Percentiles rank a stretch among this genome's conserved stretches.
These are phyloP conservation scores for Kwoniella europaea DNA, from an alignment of 768 basidiomycete genomes.

Conservation along the genomic window DNA sequence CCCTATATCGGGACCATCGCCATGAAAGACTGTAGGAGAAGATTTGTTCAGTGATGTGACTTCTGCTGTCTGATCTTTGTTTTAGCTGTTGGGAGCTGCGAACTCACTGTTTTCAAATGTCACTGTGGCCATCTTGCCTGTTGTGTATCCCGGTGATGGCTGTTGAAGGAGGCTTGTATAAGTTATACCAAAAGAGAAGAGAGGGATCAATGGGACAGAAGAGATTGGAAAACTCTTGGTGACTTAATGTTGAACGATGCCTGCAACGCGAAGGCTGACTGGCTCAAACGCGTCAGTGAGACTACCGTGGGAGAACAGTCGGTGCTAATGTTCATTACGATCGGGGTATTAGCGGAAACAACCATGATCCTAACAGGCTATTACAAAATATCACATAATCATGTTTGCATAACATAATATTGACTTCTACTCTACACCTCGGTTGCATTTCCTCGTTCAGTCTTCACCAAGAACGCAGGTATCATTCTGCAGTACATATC, in stretches of 20 bases:
- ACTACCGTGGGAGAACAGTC: slow-evolving; percentile 11
- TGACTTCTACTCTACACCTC: not conserved
- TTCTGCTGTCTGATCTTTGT: no score
- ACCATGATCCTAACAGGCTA: no score
- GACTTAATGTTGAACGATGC: not conserved
- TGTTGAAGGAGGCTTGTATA: not conserved
- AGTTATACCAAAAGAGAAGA: not conserved
- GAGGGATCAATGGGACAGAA: not conserved
- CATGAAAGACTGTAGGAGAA: slow-evolving; percentile 77
- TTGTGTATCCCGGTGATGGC: not conserved
- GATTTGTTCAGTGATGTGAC: no score
- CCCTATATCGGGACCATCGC: slow-evolving; percentile 71
- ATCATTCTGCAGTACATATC: not conserved
- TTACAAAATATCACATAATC: not conserved
- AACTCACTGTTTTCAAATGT: slow-evolving; percentile 32
- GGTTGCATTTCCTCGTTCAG: no score
- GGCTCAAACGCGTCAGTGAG: slow-evolving; percentile 12
- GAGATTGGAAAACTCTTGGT: slow-evolving; percentile 1
- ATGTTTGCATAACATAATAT: not conserved
- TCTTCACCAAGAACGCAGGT: not conserved
- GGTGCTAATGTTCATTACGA: no score
- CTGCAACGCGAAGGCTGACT: not conserved
- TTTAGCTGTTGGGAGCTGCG: no score
- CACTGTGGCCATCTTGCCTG: slow-evolving; percentile 16
- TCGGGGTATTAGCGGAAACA: no score